Conservation (phyloP, 139 green algal species). For the Pleodorina starrii region DNA sequence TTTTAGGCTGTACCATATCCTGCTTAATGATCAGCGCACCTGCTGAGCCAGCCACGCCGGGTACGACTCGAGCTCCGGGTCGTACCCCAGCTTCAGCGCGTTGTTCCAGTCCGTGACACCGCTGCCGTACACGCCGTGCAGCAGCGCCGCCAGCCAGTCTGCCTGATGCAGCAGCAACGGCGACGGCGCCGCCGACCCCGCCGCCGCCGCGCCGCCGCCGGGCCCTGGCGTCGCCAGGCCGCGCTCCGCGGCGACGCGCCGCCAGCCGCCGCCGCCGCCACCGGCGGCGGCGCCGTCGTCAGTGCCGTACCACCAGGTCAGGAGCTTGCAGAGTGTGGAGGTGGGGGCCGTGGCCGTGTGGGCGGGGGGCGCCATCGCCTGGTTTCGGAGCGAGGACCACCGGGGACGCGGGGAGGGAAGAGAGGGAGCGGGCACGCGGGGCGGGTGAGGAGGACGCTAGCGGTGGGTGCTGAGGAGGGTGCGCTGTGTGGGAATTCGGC, state of each 20-base stretch:
- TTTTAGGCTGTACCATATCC: neutral
- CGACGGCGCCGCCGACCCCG: constrained; percentile 2
- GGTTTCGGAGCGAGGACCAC: too few relatives aligned
- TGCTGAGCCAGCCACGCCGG: constrained; percentile 85
- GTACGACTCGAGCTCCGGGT: constrained; percentile 81
- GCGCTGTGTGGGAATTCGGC: too few relatives aligned
- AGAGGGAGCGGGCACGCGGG: too few relatives aligned
- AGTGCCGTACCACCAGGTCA: constrained; percentile 74
- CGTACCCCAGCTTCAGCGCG: constrained; percentile 93
- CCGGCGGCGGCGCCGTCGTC: too few relatives aligned
- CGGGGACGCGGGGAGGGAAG: too few relatives aligned
- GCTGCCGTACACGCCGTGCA: constrained; percentile 57
- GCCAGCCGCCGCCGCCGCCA: neutral
- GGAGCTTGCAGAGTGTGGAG: constrained; percentile 91
- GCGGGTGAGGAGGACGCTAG: too few relatives aligned
- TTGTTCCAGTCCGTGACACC: constrained; percentile 95
- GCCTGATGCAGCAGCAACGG: constrained; percentile 85
- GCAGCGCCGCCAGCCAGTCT: constrained; percentile 78
- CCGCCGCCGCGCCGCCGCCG: constrained; percentile 8
- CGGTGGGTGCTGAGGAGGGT: too few relatives aligned
- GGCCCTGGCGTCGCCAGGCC: neutral
- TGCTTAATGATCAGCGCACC: constrained; percentile 40
- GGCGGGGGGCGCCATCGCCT: constrained; percentile 77
- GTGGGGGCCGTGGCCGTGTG: constrained; percentile 87
- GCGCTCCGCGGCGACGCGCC: neutral